Evolutionary conservation across 73 alveolate species (phyloP).

Genomic region (Blepharisma stoltei): DNA sequence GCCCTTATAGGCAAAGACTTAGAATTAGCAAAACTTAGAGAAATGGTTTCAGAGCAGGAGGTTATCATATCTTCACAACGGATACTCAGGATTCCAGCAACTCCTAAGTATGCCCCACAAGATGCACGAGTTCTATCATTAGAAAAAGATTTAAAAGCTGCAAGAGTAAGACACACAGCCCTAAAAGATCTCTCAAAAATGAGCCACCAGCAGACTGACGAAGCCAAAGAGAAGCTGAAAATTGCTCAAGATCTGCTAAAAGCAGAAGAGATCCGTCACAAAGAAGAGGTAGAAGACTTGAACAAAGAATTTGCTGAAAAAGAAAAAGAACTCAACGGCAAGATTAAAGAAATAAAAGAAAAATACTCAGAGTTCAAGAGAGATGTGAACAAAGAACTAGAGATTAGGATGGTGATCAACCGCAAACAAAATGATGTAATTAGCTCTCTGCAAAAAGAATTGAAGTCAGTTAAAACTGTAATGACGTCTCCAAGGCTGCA

Average conservation of each 20-base stretch:
- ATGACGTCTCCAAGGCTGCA: constrained; percentile 15
- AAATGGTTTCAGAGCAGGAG: neutral
- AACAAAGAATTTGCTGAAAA: neutral
- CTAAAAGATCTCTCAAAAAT: constrained; percentile 2
- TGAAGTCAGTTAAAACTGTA: neutral
- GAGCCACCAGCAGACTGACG: neutral
- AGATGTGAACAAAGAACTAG: constrained; percentile 20
- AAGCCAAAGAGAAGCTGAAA: constrained; percentile 4
- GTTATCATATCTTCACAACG: neutral
- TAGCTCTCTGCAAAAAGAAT: neutral
- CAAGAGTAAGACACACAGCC: neutral
- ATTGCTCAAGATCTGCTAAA: neutral
- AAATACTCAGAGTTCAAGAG: neutral
- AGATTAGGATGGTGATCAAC: neutral
- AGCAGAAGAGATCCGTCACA: neutral
- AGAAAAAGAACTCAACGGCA: neutral
- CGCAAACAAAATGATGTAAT: neutral
- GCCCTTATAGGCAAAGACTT: neutral
- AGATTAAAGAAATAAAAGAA: neutral
- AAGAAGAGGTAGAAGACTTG: neutral
- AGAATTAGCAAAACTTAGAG: neutral
- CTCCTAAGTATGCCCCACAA: neutral
- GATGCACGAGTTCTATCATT: too few species aligned
- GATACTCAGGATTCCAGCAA: neutral
- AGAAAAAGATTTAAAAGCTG: too few species aligned